phyloP scores from a whole-genome alignment of 768 basidiomycete species.

The Cubamyces sp. region DNA sequence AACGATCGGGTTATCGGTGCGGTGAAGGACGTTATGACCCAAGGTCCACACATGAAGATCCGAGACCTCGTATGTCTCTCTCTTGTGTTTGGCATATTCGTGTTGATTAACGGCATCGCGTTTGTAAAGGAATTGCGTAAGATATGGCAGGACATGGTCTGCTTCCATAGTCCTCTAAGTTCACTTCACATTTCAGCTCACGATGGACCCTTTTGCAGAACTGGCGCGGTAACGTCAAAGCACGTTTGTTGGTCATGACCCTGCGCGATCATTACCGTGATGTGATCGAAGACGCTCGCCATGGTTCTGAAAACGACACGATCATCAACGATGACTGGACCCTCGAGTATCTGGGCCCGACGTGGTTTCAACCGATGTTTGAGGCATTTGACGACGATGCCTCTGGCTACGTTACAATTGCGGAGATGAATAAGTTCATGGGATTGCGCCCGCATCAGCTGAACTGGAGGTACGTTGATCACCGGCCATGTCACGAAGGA shows the following conservation, averaged over 20 bases:
- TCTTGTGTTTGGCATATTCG: not conserved
- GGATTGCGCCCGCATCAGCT: slow-evolving; percentile 28
- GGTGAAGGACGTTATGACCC: not conserved
- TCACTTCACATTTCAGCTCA: no score
- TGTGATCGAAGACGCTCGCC: slow-evolving; percentile 17
- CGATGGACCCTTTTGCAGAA: slow-evolving; percentile 34
- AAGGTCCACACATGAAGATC: slow-evolving; percentile 9
- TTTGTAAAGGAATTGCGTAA: slow-evolving; percentile 45
- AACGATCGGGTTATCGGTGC: slow-evolving; percentile 6
- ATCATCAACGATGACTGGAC: slow-evolving; percentile 37
- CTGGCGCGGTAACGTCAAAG: slow-evolving; percentile 58
- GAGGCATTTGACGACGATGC: slow-evolving; percentile 46
- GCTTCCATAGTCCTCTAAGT: no score
- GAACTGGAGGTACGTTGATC: slow-evolving; percentile 35
- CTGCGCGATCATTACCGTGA: slow-evolving; percentile 41
- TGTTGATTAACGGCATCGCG: not conserved
- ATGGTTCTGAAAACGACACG: not conserved
- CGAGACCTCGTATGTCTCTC: slow-evolving; percentile 7
- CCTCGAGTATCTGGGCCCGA: slow-evolving; percentile 36
- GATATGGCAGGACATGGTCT: slow-evolving; percentile 58
- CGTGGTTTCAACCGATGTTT: slow-evolving; percentile 36
- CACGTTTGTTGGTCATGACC: slow-evolving; percentile 50
- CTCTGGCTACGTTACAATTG: slow-evolving; percentile 39
- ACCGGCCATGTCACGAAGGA: not conserved
- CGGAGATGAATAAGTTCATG: slow-evolving; percentile 39